A percentile compares a stretch with the other conserved stretches of the same genome.
Conservation (phyloP, 139 green algal species). For the Auxenochlorella protothecoides region DNA sequence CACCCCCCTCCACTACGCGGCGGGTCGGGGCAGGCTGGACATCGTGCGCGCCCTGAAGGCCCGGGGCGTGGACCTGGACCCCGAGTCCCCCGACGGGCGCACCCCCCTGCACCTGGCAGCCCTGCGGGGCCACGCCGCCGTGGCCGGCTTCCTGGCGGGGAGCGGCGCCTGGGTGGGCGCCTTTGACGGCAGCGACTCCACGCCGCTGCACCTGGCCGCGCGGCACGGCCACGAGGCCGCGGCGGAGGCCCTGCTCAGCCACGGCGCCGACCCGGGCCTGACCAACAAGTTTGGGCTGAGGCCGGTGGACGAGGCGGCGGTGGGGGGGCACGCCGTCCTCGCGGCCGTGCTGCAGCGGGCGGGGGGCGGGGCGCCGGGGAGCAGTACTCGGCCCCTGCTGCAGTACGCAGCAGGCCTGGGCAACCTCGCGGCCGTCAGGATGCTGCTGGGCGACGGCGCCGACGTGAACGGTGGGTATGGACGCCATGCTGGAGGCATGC, state of each 20-base stretch:
- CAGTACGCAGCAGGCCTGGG: conserved; percentile 40
- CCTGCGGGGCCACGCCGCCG: conserved; percentile 12
- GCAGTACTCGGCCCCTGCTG: conserved; percentile 16
- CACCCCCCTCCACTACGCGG: conserved; percentile 51
- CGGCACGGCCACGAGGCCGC: conserved; percentile 2
- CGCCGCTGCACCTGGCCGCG: conserved; percentile 54
- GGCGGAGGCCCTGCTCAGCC: conserved; percentile 32
- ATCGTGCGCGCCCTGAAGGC: conserved; percentile 43
- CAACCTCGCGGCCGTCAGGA: conserved; percentile 12
- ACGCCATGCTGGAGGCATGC: too few species aligned
- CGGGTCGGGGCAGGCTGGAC: conserved; percentile 37
- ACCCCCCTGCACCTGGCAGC: conserved; percentile 49
- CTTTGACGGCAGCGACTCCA: conserved; percentile 39
- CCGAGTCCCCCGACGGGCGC: conserved; percentile 35
- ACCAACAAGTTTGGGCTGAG: conserved; percentile 54
- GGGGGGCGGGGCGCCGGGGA: too few species aligned
- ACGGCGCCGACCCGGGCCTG: conserved; percentile 15
- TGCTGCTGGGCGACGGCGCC: conserved; percentile 23
- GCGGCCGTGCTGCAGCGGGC: too few species aligned
- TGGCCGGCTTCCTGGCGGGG: conserved; percentile 31
- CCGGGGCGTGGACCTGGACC: conserved; percentile 50
- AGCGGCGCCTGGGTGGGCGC: conserved; percentile 48
- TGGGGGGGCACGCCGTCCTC: conserved; percentile 13
- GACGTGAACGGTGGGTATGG: conserved; percentile 8
- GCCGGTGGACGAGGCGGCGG: conserved; percentile 43